Conservation (phyloP, 139 green algal species). For the Chlorella sp. region DNA sequence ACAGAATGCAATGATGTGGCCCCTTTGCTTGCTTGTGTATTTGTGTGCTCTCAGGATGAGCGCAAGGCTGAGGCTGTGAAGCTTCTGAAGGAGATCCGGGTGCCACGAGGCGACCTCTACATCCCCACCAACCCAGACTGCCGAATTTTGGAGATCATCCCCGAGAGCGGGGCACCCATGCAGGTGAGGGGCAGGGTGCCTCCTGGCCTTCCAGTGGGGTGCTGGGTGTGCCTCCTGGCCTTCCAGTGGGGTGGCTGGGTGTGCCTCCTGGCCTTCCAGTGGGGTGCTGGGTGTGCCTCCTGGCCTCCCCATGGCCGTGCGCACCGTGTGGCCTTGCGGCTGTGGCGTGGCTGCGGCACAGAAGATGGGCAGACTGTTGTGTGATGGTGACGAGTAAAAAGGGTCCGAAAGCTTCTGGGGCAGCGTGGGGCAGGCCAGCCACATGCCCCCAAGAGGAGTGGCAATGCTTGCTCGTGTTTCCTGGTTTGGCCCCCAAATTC, state of each 20-base stretch:
- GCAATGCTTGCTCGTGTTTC: no score
- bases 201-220: constrained; percentile 30
- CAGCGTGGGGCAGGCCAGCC: no score
- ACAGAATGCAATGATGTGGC: no score
- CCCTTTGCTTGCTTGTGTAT: neutral
- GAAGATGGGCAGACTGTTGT: no score
- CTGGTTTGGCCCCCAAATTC: neutral
- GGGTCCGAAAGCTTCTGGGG: no score
- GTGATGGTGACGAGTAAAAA: no score
- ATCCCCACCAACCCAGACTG: constrained; percentile 87
- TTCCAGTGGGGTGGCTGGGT: no score
- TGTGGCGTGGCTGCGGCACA: neutral
- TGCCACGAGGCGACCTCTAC: constrained; percentile 82
- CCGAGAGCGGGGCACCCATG: constrained; percentile 79
- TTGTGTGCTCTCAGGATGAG: constrained; percentile 56
- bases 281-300: neutral
- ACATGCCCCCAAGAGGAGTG: no score
- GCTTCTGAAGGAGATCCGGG: constrained; percentile 45
- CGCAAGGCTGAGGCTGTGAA: constrained; percentile 43
- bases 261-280: neutral
- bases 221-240: neutral
- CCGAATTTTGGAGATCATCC: constrained; percentile 70
- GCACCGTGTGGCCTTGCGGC: neutral
- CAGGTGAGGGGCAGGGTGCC: constrained; percentile 82
- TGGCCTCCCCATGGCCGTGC: neutral